Evolutionary conservation across 495 filamentous ascomycete genomes (phyloP), one percentile per base, ranked within the genome.

Genomic region (Penicillium riverlandense): DNA sequence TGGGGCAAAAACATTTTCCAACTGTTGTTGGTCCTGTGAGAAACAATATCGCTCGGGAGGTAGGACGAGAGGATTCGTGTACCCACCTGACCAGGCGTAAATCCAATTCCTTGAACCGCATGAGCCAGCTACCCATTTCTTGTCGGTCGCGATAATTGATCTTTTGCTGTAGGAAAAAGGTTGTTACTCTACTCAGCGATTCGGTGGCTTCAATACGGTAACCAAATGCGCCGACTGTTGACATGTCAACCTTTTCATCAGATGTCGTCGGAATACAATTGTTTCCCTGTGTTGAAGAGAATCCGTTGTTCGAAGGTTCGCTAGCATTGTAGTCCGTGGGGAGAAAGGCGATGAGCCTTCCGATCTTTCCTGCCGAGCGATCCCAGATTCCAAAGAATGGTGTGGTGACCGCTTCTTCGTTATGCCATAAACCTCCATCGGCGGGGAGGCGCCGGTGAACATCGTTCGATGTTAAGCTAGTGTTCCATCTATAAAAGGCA

Each of bases 171-270:
- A 71, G 45, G 45, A 69, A 70, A 43, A 57, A 66, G 10, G 54
- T 58, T 0, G 58, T 65, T 2, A 70, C 62, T 29, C 59, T 58
- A 43, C 59, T 65, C 7, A 71, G 48, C 1, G 59, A 63, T 41
- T 68, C 68, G 2, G 66, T 70, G 7, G 68, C 65, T 40, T 71
- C 68, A 29, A 71, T 57, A 37, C 69, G 60, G 43, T 70, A 70
- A 1, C 67, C 67, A 54, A 64, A 72, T 9, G 63, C 60, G 0
- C 67, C 67, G 35, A 72, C 48, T 7, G 60, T 67, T 1, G 65
- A 57, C 31, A 55, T 22, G 22, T 22, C 22, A 22, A 22, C 22
- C 4, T 22, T 22, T 22, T 54, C 35, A 35, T 69, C 63, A 6
- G 57, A 55, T 27, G 38, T 50, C 35, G 45, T 22, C 4, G 22